Base-by-base conservation (phyloP, 2,329 filamentous ascomycete genomes). In the Neopestalotiopsis rosae region DNA sequence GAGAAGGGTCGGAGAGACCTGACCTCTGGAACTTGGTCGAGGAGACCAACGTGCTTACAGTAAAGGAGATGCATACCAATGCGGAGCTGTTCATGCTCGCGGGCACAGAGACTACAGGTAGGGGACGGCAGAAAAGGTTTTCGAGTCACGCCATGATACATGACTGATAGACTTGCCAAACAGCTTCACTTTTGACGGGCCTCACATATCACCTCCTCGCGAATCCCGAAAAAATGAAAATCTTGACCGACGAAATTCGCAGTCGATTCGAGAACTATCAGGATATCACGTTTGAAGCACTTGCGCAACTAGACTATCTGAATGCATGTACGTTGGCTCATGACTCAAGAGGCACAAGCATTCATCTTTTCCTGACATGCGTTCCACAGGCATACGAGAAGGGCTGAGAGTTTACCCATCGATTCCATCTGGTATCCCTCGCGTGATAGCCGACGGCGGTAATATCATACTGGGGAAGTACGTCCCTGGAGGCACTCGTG, bases 11-110 rank as follows among this genome's bases (percentile, higher is more conserved):
- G 4, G 68, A 70, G 10, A 68, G 74, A 28, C 75, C 71, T 2
- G 75, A 77, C 32, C 61, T 77, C 4, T 77, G 75, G 75, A 74
- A 75, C 49, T 64, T 76, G 3, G 70, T 75, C 1, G 20, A 73
- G 14, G 68, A 65, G 61, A 74, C 71, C 13, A 62, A 71, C 28
- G 61, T 58, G 4, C 68, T 76, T n/a, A 72, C 61, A 1, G 32
- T 70, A 0, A 56, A 49, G 2, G 67, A 68, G 61, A 68, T 68
- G 67, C 49, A 68, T 24, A 45, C 30, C 61, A 68, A 68, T 20
- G 61, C 67, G n/a, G 67, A 68, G 30, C 34, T 68, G 9, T 59
- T 68, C 34, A 68, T 68, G 67, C 24, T 59, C 24, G 67, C 67
- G 10, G 64, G 64, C 28, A 66, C 64, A 14, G 64, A 66, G 20